phyloP scores from a whole-genome alignment of 2,329 filamentous ascomycete species.

The Calonectria montana region DNA sequence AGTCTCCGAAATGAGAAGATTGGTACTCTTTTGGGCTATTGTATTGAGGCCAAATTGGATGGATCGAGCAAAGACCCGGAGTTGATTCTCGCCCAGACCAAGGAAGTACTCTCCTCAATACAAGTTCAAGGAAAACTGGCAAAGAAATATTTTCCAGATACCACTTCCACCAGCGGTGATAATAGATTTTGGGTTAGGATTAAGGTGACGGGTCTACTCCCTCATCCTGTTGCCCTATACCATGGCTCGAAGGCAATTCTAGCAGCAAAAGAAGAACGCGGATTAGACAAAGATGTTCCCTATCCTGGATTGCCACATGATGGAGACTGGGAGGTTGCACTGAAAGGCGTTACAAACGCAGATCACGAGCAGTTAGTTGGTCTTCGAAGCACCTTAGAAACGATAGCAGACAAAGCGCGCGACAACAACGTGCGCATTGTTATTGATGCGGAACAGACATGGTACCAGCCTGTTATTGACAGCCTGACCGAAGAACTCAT shows the following conservation, averaged over 20 bases:
- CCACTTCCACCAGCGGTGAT: slow-evolving; percentile 22
- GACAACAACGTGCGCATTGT: slow-evolving; percentile 35
- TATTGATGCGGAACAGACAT: slow-evolving; percentile 36
- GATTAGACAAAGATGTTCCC: slow-evolving; percentile 31
- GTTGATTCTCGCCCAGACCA: slow-evolving; percentile 29
- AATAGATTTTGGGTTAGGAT: slow-evolving; percentile 34
- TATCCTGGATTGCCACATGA: slow-evolving; percentile 35
- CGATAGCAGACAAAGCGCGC: slow-evolving; percentile 28
- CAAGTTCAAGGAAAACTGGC: slow-evolving; percentile 27
- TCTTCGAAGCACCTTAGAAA: slow-evolving; percentile 25
- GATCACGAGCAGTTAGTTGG: slow-evolving; percentile 28
- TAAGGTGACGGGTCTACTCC: slow-evolving; percentile 33
- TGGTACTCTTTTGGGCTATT: slow-evolving; percentile 36
- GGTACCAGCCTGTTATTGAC: slow-evolving; percentile 37
- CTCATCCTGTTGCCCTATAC: slow-evolving; percentile 29
- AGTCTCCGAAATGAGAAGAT: slow-evolving; percentile 21
- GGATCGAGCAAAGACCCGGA: slow-evolving; percentile 37
- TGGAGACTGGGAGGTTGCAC: slow-evolving; percentile 32
- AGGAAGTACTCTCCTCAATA: slow-evolving; percentile 31
- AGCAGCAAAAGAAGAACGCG: slow-evolving; percentile 21
- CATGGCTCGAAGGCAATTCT: slow-evolving; percentile 30
- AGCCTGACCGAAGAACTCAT: slow-evolving; percentile 35
- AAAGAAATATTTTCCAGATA: slow-evolving; percentile 25
- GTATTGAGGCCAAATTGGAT: slow-evolving; percentile 35
- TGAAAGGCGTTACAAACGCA: slow-evolving; percentile 24